Evolutionary conservation across 495 filamentous ascomycete species (phyloP).

Genomic region (Aspergillus saccharolyticus): DNA sequence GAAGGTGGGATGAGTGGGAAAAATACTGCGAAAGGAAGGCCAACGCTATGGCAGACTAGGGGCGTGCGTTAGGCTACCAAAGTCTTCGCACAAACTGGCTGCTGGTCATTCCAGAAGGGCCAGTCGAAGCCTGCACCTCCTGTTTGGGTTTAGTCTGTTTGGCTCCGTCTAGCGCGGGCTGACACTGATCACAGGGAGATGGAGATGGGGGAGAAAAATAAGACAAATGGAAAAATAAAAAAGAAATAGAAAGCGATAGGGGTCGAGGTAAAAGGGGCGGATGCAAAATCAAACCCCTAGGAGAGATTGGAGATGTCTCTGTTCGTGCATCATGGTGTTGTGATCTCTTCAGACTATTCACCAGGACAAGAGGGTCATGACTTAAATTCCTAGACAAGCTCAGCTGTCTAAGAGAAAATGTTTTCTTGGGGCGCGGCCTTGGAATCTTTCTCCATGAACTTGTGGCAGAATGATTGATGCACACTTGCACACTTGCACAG

Average conservation of each 20-base stretch:
- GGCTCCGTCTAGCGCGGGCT: background rate
- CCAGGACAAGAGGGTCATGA: background rate
- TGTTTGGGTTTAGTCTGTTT: background rate
- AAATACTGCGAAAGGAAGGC: background rate
- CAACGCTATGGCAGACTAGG: background rate
- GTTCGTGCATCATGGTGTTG: background rate
- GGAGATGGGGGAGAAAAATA: background rate
- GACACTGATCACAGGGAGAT: background rate
- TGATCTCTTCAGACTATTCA: background rate
- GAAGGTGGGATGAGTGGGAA: background rate
- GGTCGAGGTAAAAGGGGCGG: background rate
- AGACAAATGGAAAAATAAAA: background rate
- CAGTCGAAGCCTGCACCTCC: background rate
- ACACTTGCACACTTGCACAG: background rate
- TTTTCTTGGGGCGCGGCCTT: background rate
- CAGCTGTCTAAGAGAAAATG: background rate
- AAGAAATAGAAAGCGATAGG: background rate
- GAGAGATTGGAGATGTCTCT: background rate
- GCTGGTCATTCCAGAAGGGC: background rate
- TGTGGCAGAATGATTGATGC: background rate
- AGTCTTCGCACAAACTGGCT: background rate
- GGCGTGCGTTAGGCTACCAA: background rate
- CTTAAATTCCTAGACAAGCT: background rate
- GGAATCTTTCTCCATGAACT: background rate
- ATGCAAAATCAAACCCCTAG: background rate